Evolutionary conservation across 768 basidiomycete species (phyloP).

Genomic region (Tephrocybe sp.): DNA sequence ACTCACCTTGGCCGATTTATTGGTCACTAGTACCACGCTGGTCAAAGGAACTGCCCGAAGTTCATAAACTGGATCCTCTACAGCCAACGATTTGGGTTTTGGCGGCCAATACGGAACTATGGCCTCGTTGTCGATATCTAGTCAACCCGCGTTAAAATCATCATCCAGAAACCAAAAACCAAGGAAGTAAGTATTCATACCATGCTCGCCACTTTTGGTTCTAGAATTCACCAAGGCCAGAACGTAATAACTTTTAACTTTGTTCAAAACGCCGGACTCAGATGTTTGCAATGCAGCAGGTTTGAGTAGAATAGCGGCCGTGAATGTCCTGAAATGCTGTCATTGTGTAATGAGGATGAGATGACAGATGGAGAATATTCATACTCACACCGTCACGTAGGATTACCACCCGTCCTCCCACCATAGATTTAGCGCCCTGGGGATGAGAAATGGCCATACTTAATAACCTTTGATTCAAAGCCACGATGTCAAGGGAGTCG

Average conservation of each 20-base stretch:
- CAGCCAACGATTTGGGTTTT: conserved; percentile 38
- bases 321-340: conserved; percentile 75
- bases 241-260: conserved; percentile 59
- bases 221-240: conserved; percentile 67
- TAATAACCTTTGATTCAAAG: conserved; percentile 61
- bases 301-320: conserved; percentile 70
- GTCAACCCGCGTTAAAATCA: neutral
- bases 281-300: conserved; percentile 47
- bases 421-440: conserved; percentile 66
- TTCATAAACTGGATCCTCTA: conserved; percentile 63
- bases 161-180: neutral
- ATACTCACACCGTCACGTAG: conserved; percentile 73
- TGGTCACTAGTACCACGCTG: conserved; percentile 76
- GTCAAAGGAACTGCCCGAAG: conserved; percentile 60
- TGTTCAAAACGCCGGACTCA: conserved; percentile 42
- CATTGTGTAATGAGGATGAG: neutral
- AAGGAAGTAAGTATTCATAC: conserved; percentile 30
- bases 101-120: conserved; percentile 83
- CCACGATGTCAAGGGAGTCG: conserved; percentile 55
- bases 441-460: conserved; percentile 54
- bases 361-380: neutral
- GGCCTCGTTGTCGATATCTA: conserved; percentile 56
- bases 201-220: conserved; percentile 52
- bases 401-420: conserved; percentile 77
- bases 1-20: conserved; percentile 64